These are phyloP conservation scores for Diaporthe ampelina DNA, from an alignment of 2,329 filamentous ascomycete species.

Conservation along the genomic window DNA sequence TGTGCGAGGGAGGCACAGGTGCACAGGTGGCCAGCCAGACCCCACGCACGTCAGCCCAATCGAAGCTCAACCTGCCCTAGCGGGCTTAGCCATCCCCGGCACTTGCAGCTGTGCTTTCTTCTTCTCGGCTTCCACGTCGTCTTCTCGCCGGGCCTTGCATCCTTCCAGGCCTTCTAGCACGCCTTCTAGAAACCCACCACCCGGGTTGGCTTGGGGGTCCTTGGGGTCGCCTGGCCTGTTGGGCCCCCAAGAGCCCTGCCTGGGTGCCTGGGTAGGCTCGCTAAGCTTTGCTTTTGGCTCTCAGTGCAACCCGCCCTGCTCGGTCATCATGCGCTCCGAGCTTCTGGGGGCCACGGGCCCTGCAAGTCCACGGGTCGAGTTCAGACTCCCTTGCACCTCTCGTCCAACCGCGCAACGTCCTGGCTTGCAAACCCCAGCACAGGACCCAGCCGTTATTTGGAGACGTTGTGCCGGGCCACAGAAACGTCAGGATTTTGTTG, in stretches of 20 bases:
- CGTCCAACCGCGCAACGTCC: slow-evolving; percentile 31
- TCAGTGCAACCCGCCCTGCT: slow-evolving; percentile 33
- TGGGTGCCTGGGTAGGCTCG: not conserved
- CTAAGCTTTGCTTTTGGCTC: slow-evolving; percentile 37
- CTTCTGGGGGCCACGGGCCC: slow-evolving; percentile 33
- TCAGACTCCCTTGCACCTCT: slow-evolving; percentile 4
- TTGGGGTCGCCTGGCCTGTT: not conserved
- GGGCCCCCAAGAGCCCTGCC: not conserved
- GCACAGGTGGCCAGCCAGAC: not conserved
- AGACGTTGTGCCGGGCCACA: slow-evolving; percentile 5
- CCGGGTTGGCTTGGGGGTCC: not conserved
- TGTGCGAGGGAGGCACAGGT: slow-evolving; percentile 18
- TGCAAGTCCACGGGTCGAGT: slow-evolving; percentile 20
- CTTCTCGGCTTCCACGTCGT: slow-evolving; percentile 30
- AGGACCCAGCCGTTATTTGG: slow-evolving; percentile 18
- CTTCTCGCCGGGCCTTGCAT: slow-evolving; percentile 8
- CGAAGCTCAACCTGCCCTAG: slow-evolving; percentile 37
- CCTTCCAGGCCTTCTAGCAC: slow-evolving; percentile 34
- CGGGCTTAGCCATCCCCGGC: slow-evolving; percentile 39
- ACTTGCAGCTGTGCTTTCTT: slow-evolving; percentile 31
- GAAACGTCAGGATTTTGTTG: slow-evolving; percentile 13
- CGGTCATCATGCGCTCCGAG: slow-evolving; percentile 36
- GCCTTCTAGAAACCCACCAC: slow-evolving; percentile 40
- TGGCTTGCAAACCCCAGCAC: not conserved
- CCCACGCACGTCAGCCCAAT: slow-evolving; percentile 19